Evolutionary conservation across 1,284 basidiomycete genomes (phyloP), one percentile per base, ranked within the genome.

Genomic region (Boletus sp.): DNA sequence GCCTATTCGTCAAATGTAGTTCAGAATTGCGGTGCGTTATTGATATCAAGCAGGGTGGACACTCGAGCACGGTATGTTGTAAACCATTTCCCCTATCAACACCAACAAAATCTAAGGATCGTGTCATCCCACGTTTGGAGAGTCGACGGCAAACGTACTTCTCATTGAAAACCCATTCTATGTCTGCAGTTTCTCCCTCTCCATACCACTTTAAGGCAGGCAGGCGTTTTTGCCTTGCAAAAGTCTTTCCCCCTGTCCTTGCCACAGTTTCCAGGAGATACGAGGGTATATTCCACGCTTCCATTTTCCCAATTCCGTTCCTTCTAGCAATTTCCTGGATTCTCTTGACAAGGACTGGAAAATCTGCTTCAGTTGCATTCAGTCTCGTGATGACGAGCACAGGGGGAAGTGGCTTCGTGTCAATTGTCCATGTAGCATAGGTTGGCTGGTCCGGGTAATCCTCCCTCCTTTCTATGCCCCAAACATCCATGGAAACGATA

Each of bases 131-230:
- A 30, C n/a, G 10, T 13, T 22, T 36, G 13, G 16, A 29, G 16
- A 33, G 5, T 32, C 8, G 16, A 35, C 8, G 9, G 36, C 33
- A n/a, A 42, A 62, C 65, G 42, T 46, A 76, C 76, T 69, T 73
- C 57, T 84, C 81, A 53, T 33, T 33, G n/a, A 33, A 33, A 33
- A 33, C 30, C 30, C 30, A 33, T 33, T 33, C 30, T 16, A 33
- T 9, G n/a, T 33, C 30, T n/a, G 30, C 16, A n/a, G 30, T 33
- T 16, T 16, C n/a, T 2, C n/a, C 4, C 4, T 33, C 30, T 16
- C 30, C 30, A 16, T 33, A 33, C 30, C 30, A 33, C 16, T 33
- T 33, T 10, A 33, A 16, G n/a, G 30, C 30, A n/a, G 30, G 30
- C 13, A 10, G 30, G 16, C 30, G n/a, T 16, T 33, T 33, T 16